Percentiles rank a stretch among this genome's conserved stretches.
These are phyloP conservation scores for Perilla frutescens DNA, from an alignment of 257 asterid species.

Conservation along the genomic window DNA sequence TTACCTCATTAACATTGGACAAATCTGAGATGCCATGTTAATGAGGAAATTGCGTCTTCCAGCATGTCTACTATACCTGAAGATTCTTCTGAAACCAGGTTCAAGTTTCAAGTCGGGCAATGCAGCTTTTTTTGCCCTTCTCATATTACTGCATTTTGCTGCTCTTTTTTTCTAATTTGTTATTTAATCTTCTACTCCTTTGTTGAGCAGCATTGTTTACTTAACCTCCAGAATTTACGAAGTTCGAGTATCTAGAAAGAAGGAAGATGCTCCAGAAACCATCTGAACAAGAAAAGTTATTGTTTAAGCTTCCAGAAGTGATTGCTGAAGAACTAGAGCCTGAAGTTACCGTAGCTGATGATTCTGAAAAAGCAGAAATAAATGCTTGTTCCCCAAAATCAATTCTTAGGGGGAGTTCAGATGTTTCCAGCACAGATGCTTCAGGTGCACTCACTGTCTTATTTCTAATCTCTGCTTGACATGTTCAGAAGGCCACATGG, in stretches of 20 bases:
- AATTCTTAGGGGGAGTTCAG: slow-evolving; percentile 47
- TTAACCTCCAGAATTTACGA: slow-evolving; percentile 60
- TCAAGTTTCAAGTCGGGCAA: slow-evolving; percentile 20
- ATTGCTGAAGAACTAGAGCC: slow-evolving; percentile 75
- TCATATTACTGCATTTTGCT: slow-evolving; percentile 16
- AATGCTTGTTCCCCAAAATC: slow-evolving; percentile 54
- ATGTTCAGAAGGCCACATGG: slow-evolving; percentile 16
- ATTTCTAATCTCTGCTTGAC: slow-evolving; percentile 22
- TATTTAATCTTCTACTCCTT: slow-evolving; percentile 10
- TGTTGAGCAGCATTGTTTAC: slow-evolving; percentile 45
- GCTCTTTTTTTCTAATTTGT: slow-evolving; percentile 6
- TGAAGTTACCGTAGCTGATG: slow-evolving; percentile 40
- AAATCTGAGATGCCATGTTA: background rate
- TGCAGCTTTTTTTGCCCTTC: background rate
- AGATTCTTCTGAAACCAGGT: slow-evolving; percentile 11
- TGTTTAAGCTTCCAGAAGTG: slow-evolving; percentile 65
- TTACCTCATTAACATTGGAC: slow-evolving; percentile 1
- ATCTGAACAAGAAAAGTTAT: slow-evolving; percentile 69
- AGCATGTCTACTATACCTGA: background rate
- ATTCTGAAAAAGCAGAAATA: slow-evolving; percentile 49
- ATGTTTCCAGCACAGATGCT: slow-evolving; percentile 54
- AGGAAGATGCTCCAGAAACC: slow-evolving; percentile 69
- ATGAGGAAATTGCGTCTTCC: background rate
- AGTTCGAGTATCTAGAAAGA: slow-evolving; percentile 62
- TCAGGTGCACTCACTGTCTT: slow-evolving; percentile 56